Conservation (phyloP, 371 early-diverging fungal species). For the Mucor velutinosus region DNA sequence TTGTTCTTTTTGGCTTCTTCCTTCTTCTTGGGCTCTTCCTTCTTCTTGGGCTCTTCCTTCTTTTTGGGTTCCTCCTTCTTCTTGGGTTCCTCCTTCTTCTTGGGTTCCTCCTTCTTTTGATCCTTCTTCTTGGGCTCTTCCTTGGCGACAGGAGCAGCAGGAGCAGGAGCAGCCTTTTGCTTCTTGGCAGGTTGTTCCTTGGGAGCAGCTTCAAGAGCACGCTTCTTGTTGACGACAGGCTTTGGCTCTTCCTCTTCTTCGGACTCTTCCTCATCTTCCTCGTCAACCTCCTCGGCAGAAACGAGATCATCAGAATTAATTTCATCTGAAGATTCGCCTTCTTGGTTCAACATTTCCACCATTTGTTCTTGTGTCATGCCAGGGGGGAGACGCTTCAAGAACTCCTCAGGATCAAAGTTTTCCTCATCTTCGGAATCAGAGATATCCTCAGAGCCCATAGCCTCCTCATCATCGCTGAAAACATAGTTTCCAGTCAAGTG, state of each 20-base stretch:
- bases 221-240: conserved; percentile 43
- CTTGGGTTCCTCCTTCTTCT: conserved; percentile 52
- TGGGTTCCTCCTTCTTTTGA: conserved; percentile 32
- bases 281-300: conserved; percentile 48
- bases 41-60: no score
- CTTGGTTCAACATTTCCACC: conserved; percentile 10
- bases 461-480: conserved; percentile 37
- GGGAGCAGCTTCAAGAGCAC: conserved; percentile 28
- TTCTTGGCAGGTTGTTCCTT: conserved; percentile 42
- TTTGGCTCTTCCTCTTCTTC: conserved; percentile 33
- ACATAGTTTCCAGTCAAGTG: conserved; percentile 83
- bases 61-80: conserved; percentile 36
- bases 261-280: conserved; percentile 26
- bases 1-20: conserved; percentile 29
- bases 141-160: conserved; percentile 35
- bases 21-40: no score
- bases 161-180: conserved; percentile 34
- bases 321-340: conserved; percentile 49
- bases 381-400: conserved; percentile 17
- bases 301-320: conserved; percentile 29
- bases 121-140: conserved; percentile 45
- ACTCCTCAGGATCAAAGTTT: conserved; percentile 49
- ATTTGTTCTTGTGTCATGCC: conserved; percentile 12
- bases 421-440: conserved; percentile 35
- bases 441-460: conserved; percentile 35